Base-by-base conservation (phyloP, 192 early-diverging fungal species). In the Piromyces finnis region DNA sequence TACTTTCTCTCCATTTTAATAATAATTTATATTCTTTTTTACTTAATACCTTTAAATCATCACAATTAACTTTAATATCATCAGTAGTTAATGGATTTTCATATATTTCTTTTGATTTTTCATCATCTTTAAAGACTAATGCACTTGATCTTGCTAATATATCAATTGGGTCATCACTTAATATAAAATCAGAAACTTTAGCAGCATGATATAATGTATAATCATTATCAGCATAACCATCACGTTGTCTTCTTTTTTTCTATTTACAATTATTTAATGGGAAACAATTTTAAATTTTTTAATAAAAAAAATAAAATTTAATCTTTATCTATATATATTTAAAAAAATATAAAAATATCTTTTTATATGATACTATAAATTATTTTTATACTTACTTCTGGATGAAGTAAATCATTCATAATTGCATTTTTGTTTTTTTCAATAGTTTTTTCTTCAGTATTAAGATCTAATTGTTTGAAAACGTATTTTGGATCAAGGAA, bases 151-250 rank as follows among this genome's bases (percentile, higher is more conserved):
- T 84, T 29, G 94, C 93, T 36, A 99, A 89, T n/a, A 93, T 84
- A 59, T 86, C 85, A 12, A 96, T 89, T 36, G 95, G 95, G 77
- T 97, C 96, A 18, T 86, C 82, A 78, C 91, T 83, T 81, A 84
- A 89, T 78, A 99, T 85, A 82, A 97, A 97, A 36, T 97, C 94
- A 84, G 91, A 88, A 41, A 91, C 91, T 68, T 91, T 90, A 30
- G 88, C 86, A 14, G 86, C 86, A 79, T 93, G 92, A 88, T 94
- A 91, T 79, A 96, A 87, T 18, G 93, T 96, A 85, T 95, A 95
- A 83, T 98, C 94, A 78, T 95, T 95, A 81, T 98, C 96, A 81
- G 95, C 96, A 87, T 99, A 99, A 84, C 97, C 97, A 82, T 95
- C 95, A 84, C 97, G 89, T 78, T 97, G 93, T 80, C 97, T 90